Conservation (phyloP, 225 moss, liverwort and hornwort species). For the Anthoceros angustus region DNA sequence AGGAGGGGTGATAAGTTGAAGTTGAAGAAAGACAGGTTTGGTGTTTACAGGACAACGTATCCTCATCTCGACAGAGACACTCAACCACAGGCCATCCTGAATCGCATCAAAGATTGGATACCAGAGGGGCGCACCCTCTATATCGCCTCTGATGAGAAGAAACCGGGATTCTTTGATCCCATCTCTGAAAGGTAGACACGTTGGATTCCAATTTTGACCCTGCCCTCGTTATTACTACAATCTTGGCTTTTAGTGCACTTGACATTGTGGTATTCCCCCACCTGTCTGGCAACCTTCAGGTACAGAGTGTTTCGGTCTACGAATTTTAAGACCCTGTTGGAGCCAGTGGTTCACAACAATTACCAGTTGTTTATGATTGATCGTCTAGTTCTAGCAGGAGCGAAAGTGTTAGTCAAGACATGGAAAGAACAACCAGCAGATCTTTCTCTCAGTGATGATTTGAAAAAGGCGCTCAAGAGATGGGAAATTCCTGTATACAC, state of each 20-base stretch:
- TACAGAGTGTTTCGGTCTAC: conserved; percentile 20
- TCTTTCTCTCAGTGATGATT: conserved; percentile 38
- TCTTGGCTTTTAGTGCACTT: background rate
- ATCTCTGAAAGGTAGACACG: conserved; percentile 19
- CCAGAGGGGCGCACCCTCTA: conserved; percentile 32
- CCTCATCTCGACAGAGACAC: conserved; percentile 33
- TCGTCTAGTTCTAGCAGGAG: conserved; percentile 29
- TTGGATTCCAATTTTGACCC: background rate
- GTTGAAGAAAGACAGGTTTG: conserved; percentile 20
- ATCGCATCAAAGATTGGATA: conserved; percentile 34
- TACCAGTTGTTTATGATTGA: conserved; percentile 42
- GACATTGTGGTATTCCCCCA: background rate
- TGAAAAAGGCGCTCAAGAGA: conserved; percentile 20
- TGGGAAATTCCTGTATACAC: conserved; percentile 11
- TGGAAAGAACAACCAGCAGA: conserved; percentile 39
- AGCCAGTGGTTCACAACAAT: conserved; percentile 28
- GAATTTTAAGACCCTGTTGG: conserved; percentile 23
- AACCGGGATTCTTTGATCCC: conserved; percentile 21
- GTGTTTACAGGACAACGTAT: conserved; percentile 24
- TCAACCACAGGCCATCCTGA: conserved; percentile 25
- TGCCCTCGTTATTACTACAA: background rate
- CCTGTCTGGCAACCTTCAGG: conserved; percentile 9
- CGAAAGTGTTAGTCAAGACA: conserved; percentile 30
- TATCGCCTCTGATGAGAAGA: conserved; percentile 34
- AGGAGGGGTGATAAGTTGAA: conserved; percentile 37